Conservation (phyloP, 306 rosid genomes). For the Dalbergia cochinchinensis region DNA sequence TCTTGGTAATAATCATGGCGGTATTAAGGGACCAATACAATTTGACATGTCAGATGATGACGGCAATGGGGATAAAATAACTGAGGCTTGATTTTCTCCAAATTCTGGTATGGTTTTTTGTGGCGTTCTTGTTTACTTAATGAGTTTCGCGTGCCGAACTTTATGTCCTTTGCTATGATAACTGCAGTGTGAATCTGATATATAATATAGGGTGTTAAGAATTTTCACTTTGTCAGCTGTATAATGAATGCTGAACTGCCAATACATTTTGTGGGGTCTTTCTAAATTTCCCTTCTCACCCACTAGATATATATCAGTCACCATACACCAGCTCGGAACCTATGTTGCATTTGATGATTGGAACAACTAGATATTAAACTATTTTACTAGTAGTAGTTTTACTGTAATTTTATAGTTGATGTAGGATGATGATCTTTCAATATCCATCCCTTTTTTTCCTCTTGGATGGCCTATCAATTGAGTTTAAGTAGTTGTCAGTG, state of each 20-base stretch:
- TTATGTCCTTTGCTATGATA: constrained; percentile 17
- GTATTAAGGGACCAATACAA: constrained; percentile 79
- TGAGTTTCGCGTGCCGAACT: constrained; percentile 3
- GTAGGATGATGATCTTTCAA: not conserved
- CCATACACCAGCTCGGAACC: not conserved
- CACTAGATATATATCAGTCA: not conserved
- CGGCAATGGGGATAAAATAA: constrained; percentile 27
- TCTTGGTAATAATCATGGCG: constrained; percentile 65
- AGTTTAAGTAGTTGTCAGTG: not conserved
- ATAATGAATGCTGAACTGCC: not conserved
- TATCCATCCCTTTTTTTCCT: not conserved
- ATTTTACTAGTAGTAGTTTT: not conserved
- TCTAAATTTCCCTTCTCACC: not conserved
- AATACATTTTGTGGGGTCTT: constrained; percentile 4
- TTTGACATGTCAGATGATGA: constrained; percentile 56
- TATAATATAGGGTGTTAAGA: not conserved
- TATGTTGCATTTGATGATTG: constrained; percentile 16
- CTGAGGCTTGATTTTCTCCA: constrained; percentile 48
- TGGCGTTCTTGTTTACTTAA: constrained; percentile 27
- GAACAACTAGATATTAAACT: not conserved
- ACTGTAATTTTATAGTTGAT: not conserved
- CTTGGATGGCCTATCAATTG: not conserved
- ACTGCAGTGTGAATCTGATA: not conserved
- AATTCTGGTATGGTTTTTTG: constrained; percentile 49
- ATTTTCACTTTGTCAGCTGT: not conserved